phyloP scores from a whole-genome alignment of 257 asterid genomes.

The Orobanche coerulescens region DNA sequence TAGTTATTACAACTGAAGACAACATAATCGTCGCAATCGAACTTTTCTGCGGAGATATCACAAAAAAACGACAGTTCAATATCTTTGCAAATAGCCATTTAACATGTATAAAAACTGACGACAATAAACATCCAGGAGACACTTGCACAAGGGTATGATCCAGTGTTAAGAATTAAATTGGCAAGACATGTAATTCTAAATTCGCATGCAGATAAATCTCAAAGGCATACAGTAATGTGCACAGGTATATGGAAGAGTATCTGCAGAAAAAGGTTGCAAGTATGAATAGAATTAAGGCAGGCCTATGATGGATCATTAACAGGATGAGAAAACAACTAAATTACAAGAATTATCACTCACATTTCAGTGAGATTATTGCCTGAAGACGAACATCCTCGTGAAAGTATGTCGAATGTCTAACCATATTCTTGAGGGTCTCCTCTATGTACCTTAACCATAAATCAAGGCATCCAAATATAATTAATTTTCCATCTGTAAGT shows the following conservation, averaged over 20 bases:
- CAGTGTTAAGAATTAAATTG: not conserved
- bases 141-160: slow-evolving; percentile 5
- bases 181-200: not conserved
- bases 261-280: slow-evolving; percentile 9
- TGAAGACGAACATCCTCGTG: slow-evolving; percentile 98
- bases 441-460: slow-evolving; percentile 66
- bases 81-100: slow-evolving; percentile 2
- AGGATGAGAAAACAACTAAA: not conserved
- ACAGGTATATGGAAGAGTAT: not conserved
- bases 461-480: slow-evolving; percentile 41
- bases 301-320: slow-evolving; percentile 11
- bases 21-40: not conserved
- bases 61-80: not conserved
- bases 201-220: slow-evolving; percentile 6
- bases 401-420: slow-evolving; percentile 77
- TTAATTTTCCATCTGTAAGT: not conserved
- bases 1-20: slow-evolving; percentile 3
- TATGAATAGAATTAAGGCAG: slow-evolving; percentile 9
- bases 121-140: slow-evolving; percentile 9
- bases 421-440: slow-evolving; percentile 76
- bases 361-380: slow-evolving; percentile 76
- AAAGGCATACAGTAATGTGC: not conserved
- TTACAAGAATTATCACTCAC: slow-evolving; percentile 40
- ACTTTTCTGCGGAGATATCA: not conserved
- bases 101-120: not conserved